These are phyloP conservation scores for Pyrenophora teres DNA, from an alignment of 2,329 filamentous ascomycete genomes.

Conservation along the genomic window DNA sequence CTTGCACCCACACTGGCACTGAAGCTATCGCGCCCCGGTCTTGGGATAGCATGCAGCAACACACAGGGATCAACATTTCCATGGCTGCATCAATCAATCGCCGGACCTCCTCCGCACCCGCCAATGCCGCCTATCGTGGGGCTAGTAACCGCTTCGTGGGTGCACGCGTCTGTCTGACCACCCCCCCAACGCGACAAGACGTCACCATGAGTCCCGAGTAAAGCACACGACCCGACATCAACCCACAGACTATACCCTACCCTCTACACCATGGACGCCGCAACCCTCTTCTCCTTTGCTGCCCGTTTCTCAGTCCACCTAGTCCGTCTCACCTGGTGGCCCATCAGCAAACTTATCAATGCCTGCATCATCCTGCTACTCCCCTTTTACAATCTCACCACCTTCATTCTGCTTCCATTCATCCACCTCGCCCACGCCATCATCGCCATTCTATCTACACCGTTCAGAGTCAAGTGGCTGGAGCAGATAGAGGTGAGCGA, in stretches of 20 bases:
- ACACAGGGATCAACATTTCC: constrained; percentile 27
- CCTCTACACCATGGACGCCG: constrained; percentile 36
- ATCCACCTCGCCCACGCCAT: constrained; percentile 52
- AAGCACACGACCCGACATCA: too few relatives aligned
- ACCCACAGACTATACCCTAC: background rate
- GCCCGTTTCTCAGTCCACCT: constrained; percentile 6
- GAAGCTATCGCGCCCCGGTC: constrained; percentile 16
- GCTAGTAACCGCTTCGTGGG: constrained; percentile 1
- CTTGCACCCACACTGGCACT: background rate
- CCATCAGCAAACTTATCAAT: constrained; percentile 47
- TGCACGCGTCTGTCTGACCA: background rate
- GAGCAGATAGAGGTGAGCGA: constrained; percentile 60
- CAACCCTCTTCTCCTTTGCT: constrained; percentile 34
- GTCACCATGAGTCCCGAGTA: constrained; percentile 8
- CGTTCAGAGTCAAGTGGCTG: constrained; percentile 53
- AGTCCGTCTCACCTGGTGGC: constrained; percentile 44
- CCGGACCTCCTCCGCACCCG: constrained; percentile 23
- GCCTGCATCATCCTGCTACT: constrained; percentile 50
- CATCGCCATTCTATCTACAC: constrained; percentile 51
- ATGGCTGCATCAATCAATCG: constrained; percentile 19
- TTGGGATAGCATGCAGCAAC: constrained; percentile 26
- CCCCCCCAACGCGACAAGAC: background rate
- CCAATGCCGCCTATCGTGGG: constrained; percentile 20
- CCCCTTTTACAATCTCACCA: constrained; percentile 55
- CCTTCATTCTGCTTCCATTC: constrained; percentile 58